Evolutionary conservation across 202 grass and related monocot genomes (phyloP).

Genomic region (Alloteropsis angusta): DNA sequence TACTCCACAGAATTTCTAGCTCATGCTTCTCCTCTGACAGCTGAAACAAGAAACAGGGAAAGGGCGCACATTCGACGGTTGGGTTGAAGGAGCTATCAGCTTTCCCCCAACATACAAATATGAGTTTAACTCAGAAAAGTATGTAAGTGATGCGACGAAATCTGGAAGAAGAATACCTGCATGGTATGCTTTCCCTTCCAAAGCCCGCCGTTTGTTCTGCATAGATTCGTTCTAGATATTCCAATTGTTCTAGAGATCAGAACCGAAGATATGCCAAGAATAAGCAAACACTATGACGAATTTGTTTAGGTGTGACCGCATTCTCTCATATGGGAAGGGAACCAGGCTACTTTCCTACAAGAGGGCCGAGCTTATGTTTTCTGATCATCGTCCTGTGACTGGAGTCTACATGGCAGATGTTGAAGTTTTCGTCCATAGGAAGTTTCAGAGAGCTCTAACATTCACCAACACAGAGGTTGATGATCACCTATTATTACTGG

Average conservation of each 20-base stretch:
- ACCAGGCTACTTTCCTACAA: slow-evolving; percentile 54
- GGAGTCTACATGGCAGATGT: slow-evolving; percentile 60
- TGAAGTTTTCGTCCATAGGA: slow-evolving; percentile 53
- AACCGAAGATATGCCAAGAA: neutral
- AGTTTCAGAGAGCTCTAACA: slow-evolving; percentile 55
- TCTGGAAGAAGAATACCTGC: slow-evolving; percentile 73
- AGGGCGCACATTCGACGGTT: slow-evolving; percentile 56
- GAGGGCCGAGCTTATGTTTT: slow-evolving; percentile 51
- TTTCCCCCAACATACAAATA: slow-evolving; percentile 90
- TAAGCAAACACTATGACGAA: neutral
- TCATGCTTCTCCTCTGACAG: slow-evolving; percentile 27
- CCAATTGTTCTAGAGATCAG: neutral
- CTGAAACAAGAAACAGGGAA: slow-evolving; percentile 56
- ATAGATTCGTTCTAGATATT: neutral
- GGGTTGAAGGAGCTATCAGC: slow-evolving; percentile 59
- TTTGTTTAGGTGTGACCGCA: slow-evolving; percentile 64
- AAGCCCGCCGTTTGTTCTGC: neutral
- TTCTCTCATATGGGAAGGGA: slow-evolving; percentile 72
- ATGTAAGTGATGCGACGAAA: slow-evolving; percentile 49
- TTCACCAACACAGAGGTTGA: slow-evolving; percentile 49
- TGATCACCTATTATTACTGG: neutral
- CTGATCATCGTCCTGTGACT: slow-evolving; percentile 72
- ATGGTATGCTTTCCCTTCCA: slow-evolving; percentile 41
- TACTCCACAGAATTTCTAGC: slow-evolving; percentile 8
- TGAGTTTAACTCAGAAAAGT: slow-evolving; percentile 64